phyloP scores from a whole-genome alignment of 1,284 basidiomycete species.

The Cryptococcus wingfieldii region DNA sequence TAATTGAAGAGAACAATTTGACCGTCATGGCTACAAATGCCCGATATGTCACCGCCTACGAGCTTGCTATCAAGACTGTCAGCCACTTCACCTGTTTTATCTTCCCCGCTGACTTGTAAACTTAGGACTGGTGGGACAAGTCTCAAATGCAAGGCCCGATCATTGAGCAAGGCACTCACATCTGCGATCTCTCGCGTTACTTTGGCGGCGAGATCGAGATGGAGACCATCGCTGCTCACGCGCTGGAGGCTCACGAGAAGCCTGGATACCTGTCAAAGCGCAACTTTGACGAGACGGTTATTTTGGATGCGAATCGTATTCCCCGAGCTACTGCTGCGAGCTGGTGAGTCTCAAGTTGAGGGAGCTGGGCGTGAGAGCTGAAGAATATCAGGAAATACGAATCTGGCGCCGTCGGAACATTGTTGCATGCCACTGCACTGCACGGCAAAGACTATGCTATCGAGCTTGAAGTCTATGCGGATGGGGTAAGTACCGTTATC shows the following conservation, averaged over 20 bases:
- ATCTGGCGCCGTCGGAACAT: conserved; percentile 38
- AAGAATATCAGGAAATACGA: conserved; percentile 39
- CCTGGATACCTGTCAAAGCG: conserved; percentile 51
- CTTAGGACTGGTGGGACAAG: conserved; percentile 57
- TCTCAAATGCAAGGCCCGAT: conserved; percentile 50
- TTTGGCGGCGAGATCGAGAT: conserved; percentile 56
- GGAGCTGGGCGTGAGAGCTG: conserved; percentile 1
- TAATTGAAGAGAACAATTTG: conserved; percentile 54
- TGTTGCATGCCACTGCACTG: conserved; percentile 42
- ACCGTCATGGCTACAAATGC: conserved; percentile 54
- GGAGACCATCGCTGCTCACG: conserved; percentile 37
- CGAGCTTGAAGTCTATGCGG: conserved; percentile 45
- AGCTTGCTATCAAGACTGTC: conserved; percentile 35
- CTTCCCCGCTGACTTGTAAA: background rate
- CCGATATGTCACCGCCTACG: conserved; percentile 52
- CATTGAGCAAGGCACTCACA: conserved; percentile 55
- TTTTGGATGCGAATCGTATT: conserved; percentile 43
- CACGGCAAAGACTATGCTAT: conserved; percentile 39
- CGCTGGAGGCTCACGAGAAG: conserved; percentile 45
- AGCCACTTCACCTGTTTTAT: conserved; percentile 17
- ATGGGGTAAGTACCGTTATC: conserved; percentile 30
- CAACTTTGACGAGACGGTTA: conserved; percentile 51
- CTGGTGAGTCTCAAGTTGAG: conserved; percentile 36
- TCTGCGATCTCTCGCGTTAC: conserved; percentile 51
- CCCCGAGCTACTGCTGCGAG: conserved; percentile 49